Base-by-base conservation (phyloP, 805 yeast species). In the Wickerhamomyces xylosicus region DNA sequence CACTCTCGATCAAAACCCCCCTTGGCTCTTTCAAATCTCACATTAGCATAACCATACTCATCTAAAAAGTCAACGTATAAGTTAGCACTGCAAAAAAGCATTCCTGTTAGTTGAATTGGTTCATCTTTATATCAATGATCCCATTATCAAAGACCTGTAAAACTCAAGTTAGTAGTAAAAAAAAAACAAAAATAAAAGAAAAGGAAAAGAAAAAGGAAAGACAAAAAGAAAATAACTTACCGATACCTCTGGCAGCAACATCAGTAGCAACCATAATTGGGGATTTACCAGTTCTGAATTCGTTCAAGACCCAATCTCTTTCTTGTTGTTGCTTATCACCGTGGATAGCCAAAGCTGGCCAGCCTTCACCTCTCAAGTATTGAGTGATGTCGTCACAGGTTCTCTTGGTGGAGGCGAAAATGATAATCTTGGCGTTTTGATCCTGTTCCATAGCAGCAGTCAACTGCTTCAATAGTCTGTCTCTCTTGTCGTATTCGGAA, bases 241-340 rank as follows among this genome's bases (percentile, higher is more conserved):
- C 97, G 71, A 92, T 87, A 79, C 98, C 98, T 76, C 98, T 85
- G 50, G 98, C 96, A 47, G 98, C 98, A 63, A 92, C 98, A 66
- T 92, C 98, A 48, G 98, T 92, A 46, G 98, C 98, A 61, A 89
- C 95, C 97, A 92, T 87, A 57, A 92, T 81, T 49, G 96, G 95
- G 40, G 94, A 79, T 64, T 79, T 84, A 54, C 97, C 97, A 44
- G 76, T 59, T 74, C 83, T 85, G 72, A 92, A 92, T 67, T 90
- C 96, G 52, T 69, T 73, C 64, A 92, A 71, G 53, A 90, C 97
- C 97, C 97, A 92, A 69, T 92, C 97, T 75, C 98, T 89, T 69
- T 92, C 97, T 61, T 79, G 74, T 71, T 92, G 98, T 57, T 82
- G 86, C 66, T 92, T 92, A 67, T 92, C 98, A 71, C 98, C 98